phyloP scores from a whole-genome alignment of 2,329 filamentous ascomycete species.

The Colletotrichum sp. region DNA sequence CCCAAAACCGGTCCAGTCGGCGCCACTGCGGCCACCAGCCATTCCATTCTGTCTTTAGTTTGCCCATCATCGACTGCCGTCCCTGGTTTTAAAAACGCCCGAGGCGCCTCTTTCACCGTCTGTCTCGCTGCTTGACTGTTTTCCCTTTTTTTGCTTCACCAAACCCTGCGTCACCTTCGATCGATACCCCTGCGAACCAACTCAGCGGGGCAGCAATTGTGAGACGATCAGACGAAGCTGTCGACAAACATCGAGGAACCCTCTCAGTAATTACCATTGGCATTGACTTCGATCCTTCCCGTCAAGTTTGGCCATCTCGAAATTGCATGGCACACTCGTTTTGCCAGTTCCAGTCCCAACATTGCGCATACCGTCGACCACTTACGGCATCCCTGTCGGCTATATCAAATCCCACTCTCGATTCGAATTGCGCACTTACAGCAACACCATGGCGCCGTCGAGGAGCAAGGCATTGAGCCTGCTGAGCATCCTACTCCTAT shows the following conservation, averaged over 20 bases:
- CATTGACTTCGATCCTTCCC: neutral
- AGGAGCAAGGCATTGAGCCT: neutral
- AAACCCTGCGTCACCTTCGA: neutral
- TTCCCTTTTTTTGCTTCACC: neutral
- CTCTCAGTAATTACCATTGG: accelerated
- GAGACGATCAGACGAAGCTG: accelerated
- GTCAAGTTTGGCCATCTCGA: neutral
- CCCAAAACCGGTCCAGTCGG: neutral
- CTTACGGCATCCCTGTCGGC: neutral
- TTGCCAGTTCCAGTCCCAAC: neutral
- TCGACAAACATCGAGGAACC: neutral
- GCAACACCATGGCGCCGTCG: constrained; percentile 3
- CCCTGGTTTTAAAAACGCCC: neutral
- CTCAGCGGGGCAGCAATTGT: neutral
- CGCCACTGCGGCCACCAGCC: constrained; percentile 4
- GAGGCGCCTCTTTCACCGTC: neutral
- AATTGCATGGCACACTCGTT: neutral
- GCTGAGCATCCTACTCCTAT: constrained; percentile 30
- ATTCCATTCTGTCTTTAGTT: neutral
- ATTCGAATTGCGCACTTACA: neutral
- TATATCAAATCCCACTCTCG: accelerated
- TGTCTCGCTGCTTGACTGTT: neutral
- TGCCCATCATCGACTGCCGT: neutral
- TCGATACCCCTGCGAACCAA: neutral
- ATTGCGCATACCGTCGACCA: neutral